These are phyloP conservation scores for Vitis hybrid DNA, from an alignment of 177 flowering plant genomes.

Conservation along the genomic window DNA sequence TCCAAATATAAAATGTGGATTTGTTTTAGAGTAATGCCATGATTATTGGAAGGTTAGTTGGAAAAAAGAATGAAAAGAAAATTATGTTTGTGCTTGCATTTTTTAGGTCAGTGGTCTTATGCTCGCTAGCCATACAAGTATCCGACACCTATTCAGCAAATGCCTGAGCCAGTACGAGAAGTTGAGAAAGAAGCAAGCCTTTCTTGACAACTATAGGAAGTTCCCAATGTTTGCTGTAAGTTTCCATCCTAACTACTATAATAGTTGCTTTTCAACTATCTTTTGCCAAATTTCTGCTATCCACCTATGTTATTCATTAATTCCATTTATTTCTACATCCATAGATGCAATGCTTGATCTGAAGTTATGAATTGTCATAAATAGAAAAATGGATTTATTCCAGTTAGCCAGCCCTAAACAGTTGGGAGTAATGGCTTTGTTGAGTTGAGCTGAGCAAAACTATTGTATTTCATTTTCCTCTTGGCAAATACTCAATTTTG, in stretches of 20 bases:
- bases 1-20: too few relatives aligned
- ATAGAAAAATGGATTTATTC: too few relatives aligned
- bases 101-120: conserved; percentile 94
- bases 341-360: neutral
- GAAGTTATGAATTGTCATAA: too few relatives aligned
- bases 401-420: too few relatives aligned
- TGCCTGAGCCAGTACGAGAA: conserved; percentile 95
- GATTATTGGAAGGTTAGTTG: neutral
- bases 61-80: neutral
- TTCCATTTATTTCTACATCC: neutral
- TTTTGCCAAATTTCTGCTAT: neutral
- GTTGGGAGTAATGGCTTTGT: too few relatives aligned
- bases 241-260: conserved; percentile 1
- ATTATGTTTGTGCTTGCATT: conserved; percentile 11
- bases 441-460: too few relatives aligned
- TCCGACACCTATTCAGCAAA: conserved; percentile 93
- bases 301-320: neutral
- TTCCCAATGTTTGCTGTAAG: conserved; percentile 99
- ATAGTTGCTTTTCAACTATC: neutral
- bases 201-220: conserved; percentile 95
- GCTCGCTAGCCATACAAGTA: conserved; percentile 98
- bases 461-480: too few relatives aligned
- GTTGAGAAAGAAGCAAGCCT: conserved; percentile 96
- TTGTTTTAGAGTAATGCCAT: too few relatives aligned
- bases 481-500: too few relatives aligned